Evolutionary conservation across 2,329 filamentous ascomycete species (phyloP).

Genomic region (Ascochyta viciae-villosae): DNA sequence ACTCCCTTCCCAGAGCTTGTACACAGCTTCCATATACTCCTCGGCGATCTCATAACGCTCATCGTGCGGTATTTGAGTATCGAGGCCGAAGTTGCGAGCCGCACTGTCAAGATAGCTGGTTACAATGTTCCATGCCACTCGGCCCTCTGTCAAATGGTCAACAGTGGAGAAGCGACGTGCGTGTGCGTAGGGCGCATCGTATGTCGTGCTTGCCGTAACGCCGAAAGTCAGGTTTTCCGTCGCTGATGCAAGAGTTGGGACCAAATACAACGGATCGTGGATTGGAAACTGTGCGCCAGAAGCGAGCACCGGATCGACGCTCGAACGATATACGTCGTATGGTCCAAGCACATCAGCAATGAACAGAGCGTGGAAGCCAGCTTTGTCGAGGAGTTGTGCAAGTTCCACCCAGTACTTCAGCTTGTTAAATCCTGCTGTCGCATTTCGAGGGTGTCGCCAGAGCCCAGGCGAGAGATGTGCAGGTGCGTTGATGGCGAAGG

Average conservation of each 20-base stretch:
- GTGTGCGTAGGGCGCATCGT: constrained; percentile 70
- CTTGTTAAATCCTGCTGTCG: constrained; percentile 50
- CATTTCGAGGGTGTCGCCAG: neutral
- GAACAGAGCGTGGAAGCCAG: constrained; percentile 44
- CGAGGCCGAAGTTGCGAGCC: constrained; percentile 63
- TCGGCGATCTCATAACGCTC: constrained; percentile 71
- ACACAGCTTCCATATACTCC: constrained; percentile 71
- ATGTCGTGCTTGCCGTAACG: constrained; percentile 69
- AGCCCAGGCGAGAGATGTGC: constrained; percentile 8
- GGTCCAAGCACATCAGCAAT: constrained; percentile 59
- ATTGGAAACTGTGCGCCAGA: constrained; percentile 71
- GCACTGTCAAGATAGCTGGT: constrained; percentile 70
- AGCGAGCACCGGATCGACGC: constrained; percentile 63
- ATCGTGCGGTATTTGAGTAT: constrained; percentile 66
- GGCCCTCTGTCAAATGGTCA: constrained; percentile 68
- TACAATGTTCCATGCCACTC: constrained; percentile 60
- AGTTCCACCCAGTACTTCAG: constrained; percentile 38
- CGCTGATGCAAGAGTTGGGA: constrained; percentile 69
- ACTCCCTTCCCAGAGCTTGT: constrained; percentile 70
- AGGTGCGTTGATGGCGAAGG: constrained; percentile 9
- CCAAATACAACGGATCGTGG: constrained; percentile 67
- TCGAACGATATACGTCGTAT: constrained; percentile 68
- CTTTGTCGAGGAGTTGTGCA: constrained; percentile 40
- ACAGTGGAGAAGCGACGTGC: constrained; percentile 68
- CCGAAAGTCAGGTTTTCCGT: constrained; percentile 69